Conservation (phyloP, 1,284 basidiomycete species). For the Cutaneotrichosporon arboriforme region DNA sequence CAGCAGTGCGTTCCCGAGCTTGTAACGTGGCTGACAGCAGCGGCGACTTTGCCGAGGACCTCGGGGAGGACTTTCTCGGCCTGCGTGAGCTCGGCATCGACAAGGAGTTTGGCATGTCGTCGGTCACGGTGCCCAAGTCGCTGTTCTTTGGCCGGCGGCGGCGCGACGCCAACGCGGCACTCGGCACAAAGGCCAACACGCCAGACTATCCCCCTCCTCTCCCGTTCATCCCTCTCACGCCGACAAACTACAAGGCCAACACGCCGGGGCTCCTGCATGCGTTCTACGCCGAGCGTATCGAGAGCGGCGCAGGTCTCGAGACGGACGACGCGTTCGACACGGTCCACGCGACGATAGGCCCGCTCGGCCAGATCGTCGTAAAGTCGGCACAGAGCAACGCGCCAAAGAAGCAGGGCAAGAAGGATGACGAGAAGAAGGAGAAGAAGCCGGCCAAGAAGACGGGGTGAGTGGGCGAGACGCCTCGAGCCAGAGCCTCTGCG, state of each 20-base stretch:
- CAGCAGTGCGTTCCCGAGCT: conserved; percentile 55
- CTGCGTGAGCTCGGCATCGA: conserved; percentile 83
- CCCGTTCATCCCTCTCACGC: conserved; percentile 65
- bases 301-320: conserved; percentile 27
- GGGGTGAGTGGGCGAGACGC: conserved; percentile 20
- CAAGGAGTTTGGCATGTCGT: conserved; percentile 73
- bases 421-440: conserved; percentile 16
- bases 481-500: not conserved
- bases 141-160: conserved; percentile 65
- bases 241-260: conserved; percentile 63
- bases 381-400: conserved; percentile 21
- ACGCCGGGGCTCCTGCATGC: conserved; percentile 72
- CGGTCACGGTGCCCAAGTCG: conserved; percentile 69
- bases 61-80: conserved; percentile 92
- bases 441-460: conserved; percentile 34
- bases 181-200: conserved; percentile 52
- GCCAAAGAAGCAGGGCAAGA: conserved; percentile 12
- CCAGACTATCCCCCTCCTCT: conserved; percentile 79
- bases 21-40: conserved; percentile 43
- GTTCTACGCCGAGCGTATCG: conserved; percentile 64
- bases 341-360: conserved; percentile 35
- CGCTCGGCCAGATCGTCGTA: conserved; percentile 41
- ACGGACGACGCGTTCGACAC: conserved; percentile 40
- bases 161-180: conserved; percentile 22
- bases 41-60: conserved; percentile 77